Base-by-base conservation (phyloP, 2,329 filamentous ascomycete genomes). In the Sporothrix mexicana region DNA sequence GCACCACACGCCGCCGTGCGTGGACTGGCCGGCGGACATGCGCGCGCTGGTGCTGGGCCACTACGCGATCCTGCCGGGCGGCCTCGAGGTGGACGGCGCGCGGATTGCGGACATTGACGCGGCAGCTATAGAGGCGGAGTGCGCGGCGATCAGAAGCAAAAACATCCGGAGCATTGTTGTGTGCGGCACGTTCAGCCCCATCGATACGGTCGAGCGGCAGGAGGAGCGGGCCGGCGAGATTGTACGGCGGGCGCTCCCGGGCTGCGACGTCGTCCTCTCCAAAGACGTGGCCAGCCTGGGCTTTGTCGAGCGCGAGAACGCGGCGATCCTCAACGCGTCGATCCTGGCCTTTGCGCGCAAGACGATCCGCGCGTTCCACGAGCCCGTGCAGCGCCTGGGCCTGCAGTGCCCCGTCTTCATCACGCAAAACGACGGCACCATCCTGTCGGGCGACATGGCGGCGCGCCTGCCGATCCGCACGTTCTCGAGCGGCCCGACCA, bases 261-360 rank as follows among this genome's bases (percentile, higher is more conserved):
- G 79, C 0, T 80, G 79, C 67, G 82, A 87, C 70, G 81, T 88
- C 2, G 85, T 88, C 2, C 82, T 83, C 69, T 87, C 86, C 10
- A 84, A 84, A 68, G 84, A 86, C 15, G 85, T 88, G 2, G 86
- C 85, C 15, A 88, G 84, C 74, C 79, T 87, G 12, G 87, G 81
- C 53, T 88, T 89, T 70, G 80, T 90, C 8, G 89, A 90, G 79
- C 83, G 90, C 51, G 90, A 91, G 78, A 91, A 91, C 76, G 89
- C 89, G 0, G 85, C 88, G 1, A 89, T 91, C 20, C 80, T 92
- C 23, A 91, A 92, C 75, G 89, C 88, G 0, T 85, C 88, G 1
- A 89, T 91, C 47, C 80, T 90, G 12, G 78, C 83, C 0, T 90
- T 90, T 76, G 89, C 88, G 0, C 82, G 84, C 17, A 83, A 83